A percentile compares a stretch with the other conserved stretches of the same genome.
These are phyloP conservation scores for Hyaloperonospora brassicae DNA, from an alignment of 352 stramenopile species.

Conservation along the genomic window DNA sequence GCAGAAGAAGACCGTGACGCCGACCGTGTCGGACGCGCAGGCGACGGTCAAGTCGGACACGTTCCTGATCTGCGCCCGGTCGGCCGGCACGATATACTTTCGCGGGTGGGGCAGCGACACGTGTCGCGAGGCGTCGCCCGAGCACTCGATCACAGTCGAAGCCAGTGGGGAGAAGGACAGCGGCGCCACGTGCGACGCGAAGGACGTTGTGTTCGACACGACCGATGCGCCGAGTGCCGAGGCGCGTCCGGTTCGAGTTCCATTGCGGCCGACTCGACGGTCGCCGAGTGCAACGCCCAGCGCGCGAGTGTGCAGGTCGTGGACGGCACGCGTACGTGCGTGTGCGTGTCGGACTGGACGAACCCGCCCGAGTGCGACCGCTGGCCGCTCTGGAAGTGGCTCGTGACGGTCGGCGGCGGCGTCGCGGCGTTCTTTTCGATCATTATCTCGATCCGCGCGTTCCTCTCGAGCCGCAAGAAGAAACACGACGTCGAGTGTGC, in stretches of 20 bases:
- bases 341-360: slow-evolving; percentile 56
- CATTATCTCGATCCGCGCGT: slow-evolving; percentile 38
- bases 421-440: slow-evolving; percentile 54
- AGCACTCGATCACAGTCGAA: neutral
- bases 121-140: neutral
- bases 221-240: too few species aligned
- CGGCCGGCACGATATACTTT: neutral
- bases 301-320: slow-evolving; percentile 36
- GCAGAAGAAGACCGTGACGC: neutral
- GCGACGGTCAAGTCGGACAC: neutral
- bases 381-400: slow-evolving; percentile 47
- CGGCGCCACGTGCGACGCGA: neutral
- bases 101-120: neutral
- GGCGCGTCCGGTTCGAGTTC: neutral
- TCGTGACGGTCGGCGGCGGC: slow-evolving; percentile 48
- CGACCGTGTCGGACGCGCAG: neutral
- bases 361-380: slow-evolving; percentile 43
- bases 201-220: neutral
- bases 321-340: slow-evolving; percentile 33
- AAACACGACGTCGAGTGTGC: slow-evolving; percentile 1
- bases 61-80: neutral
- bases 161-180: neutral
- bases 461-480: slow-evolving; percentile 32
- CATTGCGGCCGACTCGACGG: neutral
- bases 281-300: slow-evolving; percentile 45